Base-by-base conservation (phyloP, 2,329 filamentous ascomycete species). In the Cryoendolithus antarcticus region DNA sequence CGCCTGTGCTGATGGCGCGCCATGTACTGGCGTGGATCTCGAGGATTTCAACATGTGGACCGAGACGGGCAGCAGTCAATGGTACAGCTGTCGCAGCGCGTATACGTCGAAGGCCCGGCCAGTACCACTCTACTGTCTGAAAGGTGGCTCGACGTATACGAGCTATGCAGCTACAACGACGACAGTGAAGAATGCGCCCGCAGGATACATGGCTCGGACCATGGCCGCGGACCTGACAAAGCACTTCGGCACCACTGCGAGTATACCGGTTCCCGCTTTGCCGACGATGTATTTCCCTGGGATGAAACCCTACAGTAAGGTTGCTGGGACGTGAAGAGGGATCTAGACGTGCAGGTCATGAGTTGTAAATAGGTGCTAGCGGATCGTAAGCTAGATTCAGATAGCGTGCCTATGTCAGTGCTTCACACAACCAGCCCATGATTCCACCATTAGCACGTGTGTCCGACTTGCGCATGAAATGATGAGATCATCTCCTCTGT, bases 41-140 rank as follows among this genome's bases (percentile, higher is more conserved):
- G 56, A 57, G 3, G 64, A 74, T 48, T 67, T 75, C 44, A 57
- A 62, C 28, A 71, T 76, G 54, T 70, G 68, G 67, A 71, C 67
- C 5, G 67, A 71, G 39, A 46, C 54, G 1, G 67, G 66, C 11
- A 35, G 45, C 27, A 44, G 40, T 4, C 59, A 65, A 41, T 53
- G 51, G 10, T 66, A 72, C 48, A 50, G 53, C 13, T 75, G 72
- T 55, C 54, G 61, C 29, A 70, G 61, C 44, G 70, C 65, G 1
- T 74, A 69, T 44, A 51, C 43, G 2, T 37, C 40, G 7, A 30
- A 35, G 7, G 37, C 42, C 11, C 67, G 67, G 3, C 50, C 38
- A 5, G 34, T 36, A 11, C 12, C 50, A 3, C 67, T 70, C 3
- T 63, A 58, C 12, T 74, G 71, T 47, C 50, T 74, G 32, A 59